Base-by-base conservation (phyloP, 192 early-diverging fungal species). In the Coemansia sp. region DNA sequence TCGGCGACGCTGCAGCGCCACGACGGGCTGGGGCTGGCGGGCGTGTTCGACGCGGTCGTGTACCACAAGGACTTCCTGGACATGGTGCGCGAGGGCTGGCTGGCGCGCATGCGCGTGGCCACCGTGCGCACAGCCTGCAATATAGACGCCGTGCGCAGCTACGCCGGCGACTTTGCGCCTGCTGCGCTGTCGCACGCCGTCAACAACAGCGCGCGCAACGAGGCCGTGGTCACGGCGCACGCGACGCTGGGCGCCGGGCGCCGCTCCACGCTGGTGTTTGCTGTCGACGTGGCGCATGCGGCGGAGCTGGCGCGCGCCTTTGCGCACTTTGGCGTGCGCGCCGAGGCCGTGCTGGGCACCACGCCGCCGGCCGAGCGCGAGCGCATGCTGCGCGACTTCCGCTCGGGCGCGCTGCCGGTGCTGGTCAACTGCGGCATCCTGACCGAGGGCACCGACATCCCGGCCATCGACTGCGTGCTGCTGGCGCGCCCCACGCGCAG, bases 381-480 rank as follows among this genome's bases (percentile, higher is more conserved):
- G 21, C 60, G 74, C 13, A 62, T 85, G 4, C 32, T 98, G 36
- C 40, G 73, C 11, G 63, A 72, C n/a, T 95, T 95, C 53, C 32
- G 78, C 9, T 32, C 56, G 0, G 70, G 84, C 11, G 41, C 70
- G 10, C 70, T 91, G 33, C 88, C 87, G 8, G 84, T 98, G 5
- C 69, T 95, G 34, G 80, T 98, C 38, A 98, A 95, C 66, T 95
- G 93, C 68, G 92, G 88, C 36, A 86, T 90, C 34, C 53, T 90
- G 46, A 90, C 88, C 11, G 89, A 89, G 60, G 90, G 90, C 26
- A 82, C 84, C 2, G 95, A 98, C 63, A 90, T 98, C 13, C 92
- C 95, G 5, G 65, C 56, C 5, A 89, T 98, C 25, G 95, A 98
- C 53, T 92, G 87, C 45, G 78, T 98, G 15, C 58, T 98, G 8